Conservation (phyloP, 192 early-diverging fungal genomes). For the Diversispora epigaea region DNA sequence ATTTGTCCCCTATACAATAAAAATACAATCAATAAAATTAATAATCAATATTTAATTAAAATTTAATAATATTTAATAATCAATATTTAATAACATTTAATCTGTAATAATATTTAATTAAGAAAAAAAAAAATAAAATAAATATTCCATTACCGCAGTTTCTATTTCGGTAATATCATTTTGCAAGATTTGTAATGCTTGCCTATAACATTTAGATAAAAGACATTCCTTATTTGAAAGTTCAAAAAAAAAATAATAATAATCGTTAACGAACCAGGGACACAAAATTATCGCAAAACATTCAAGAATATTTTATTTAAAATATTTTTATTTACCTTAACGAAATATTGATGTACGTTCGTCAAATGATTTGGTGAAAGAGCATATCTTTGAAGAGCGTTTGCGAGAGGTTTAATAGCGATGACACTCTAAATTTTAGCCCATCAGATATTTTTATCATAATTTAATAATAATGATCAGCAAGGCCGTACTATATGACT, state of each 20-base stretch:
- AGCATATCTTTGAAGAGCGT: conserved; percentile 23
- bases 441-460: conserved; percentile 3
- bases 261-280: not conserved
- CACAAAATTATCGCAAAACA: not conserved
- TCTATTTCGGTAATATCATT: conserved; percentile 54
- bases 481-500: not conserved
- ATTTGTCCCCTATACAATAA: conserved; percentile 38
- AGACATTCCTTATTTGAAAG: conserved; percentile 42
- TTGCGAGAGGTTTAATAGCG: conserved; percentile 24
- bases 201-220: conserved; percentile 50
- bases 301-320: too few relatives aligned
- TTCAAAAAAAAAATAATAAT: not conserved
- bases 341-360: conserved; percentile 28
- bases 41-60: not conserved
- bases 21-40: not conserved
- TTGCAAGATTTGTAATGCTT: conserved; percentile 49
- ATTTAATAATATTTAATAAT: not conserved
- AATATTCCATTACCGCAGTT: conserved; percentile 31
- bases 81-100: not conserved
- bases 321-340: conserved; percentile 19
- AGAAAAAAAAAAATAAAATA: too few relatives aligned
- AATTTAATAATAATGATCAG: too few relatives aligned
- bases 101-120: not conserved
- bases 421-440: conserved; percentile 24
- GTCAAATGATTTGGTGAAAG: conserved; percentile 25